Evolutionary conservation across 2,329 filamentous ascomycete genomes (phyloP), one percentile per base, ranked within the genome.

Genomic region (Bipolaris zeicola): DNA sequence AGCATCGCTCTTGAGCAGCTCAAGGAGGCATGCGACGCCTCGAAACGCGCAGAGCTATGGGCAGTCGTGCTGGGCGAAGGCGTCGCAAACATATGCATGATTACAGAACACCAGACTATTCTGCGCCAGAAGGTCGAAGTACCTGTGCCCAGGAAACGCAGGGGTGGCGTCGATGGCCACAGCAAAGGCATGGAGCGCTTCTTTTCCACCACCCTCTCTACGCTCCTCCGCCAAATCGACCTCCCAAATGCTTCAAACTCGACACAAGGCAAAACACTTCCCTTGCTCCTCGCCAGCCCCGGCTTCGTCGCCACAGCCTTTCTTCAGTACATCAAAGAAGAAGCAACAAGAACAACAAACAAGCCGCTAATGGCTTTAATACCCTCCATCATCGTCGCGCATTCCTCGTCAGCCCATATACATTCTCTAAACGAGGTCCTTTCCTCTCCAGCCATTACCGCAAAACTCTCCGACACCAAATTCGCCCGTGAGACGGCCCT

Each of bases 1-100:
- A 93, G 89, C 64, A 87, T 99, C 10, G 91, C 93, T 3, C 80
- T 89, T 45, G 87, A 90, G 57, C 89, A 90, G 43, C 83, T 99
- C 10, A 82, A 85, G 54, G 91, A 96, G 73, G 89, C 92, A 0
- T 83, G 94, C 13, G 88, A 91, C 66, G 87, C 90, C 65, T 89
- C 91, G 63, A 88, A 89, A 69, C 87, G 90, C 60, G 92, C 92
- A 1, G 89, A 94, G 60, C 84, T 96, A 16, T 91, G 92, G 52
- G 94, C 95, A 0, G 89, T 98, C 0, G 90, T 98, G 22, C 94
- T 99, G 89, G 91, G 96, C 68, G 94, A 98, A 69, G 90, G 90
- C 2, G 76, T 90, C 14, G 90, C 91, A 55, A 92, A 93, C 74
- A 90, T 95, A 62, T 94, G 90, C 75, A 82, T 93, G 20, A 89